Evolutionary conservation across 768 basidiomycete species (phyloP).

Genomic region (Suillus subluteus): DNA sequence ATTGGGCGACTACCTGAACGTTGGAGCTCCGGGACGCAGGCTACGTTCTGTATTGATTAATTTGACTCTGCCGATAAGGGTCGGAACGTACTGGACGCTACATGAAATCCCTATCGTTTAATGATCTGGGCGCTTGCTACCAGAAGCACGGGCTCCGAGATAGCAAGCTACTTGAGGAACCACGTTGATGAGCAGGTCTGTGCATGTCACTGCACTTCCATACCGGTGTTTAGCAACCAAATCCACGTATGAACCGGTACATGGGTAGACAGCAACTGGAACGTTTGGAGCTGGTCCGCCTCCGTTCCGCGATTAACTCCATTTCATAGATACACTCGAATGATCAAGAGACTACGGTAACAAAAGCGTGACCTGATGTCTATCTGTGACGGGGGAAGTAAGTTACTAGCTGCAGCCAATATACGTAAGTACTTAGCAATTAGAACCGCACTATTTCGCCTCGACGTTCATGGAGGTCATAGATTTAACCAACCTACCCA

Average conservation of each 20-base stretch:
- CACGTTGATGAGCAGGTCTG: neutral
- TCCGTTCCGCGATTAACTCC: neutral
- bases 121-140: neutral
- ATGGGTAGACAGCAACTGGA: neutral
- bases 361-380: neutral
- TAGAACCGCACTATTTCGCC: neutral
- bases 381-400: neutral
- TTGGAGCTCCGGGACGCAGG: no score
- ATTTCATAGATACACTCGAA: neutral
- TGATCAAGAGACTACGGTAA: neutral
- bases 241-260: neutral
- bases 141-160: neutral
- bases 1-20: neutral
- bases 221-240: neutral
- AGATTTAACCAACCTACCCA: neutral
- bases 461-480: neutral
- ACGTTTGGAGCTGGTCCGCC: neutral
- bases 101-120: neutral
- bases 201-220: neutral
- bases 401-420: neutral
- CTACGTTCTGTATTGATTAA: neutral
- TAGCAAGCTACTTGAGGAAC: neutral
- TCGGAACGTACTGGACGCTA: neutral
- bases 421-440: neutral
- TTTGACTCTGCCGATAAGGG: neutral